These are phyloP conservation scores for Hypoxylon rubiginosum DNA, from an alignment of 2,329 filamentous ascomycete genomes.

Conservation along the genomic window DNA sequence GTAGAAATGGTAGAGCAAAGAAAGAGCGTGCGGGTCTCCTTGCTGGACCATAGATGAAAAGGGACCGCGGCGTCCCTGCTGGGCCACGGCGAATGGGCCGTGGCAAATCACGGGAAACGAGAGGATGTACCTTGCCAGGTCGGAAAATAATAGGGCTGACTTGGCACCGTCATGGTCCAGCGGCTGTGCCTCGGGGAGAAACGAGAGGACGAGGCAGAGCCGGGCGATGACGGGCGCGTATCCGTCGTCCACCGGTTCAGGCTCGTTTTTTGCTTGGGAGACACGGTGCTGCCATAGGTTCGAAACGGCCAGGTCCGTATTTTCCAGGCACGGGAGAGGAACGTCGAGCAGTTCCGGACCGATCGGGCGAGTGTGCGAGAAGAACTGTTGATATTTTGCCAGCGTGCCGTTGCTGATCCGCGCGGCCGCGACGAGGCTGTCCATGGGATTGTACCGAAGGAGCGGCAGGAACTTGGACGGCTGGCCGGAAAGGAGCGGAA, in stretches of 20 bases:
- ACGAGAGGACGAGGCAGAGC: neutral
- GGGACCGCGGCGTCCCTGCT: neutral
- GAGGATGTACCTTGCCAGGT: constrained; percentile 20
- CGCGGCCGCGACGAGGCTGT: neutral
- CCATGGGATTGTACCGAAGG: neutral
- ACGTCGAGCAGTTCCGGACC: constrained; percentile 9
- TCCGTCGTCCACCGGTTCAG: neutral
- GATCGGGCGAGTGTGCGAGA: constrained; percentile 28
- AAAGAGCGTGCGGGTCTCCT: neutral
- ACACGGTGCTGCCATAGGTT: neutral
- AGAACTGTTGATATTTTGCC: constrained; percentile 22
- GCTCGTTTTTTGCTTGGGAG: neutral
- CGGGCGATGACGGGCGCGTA: neutral
- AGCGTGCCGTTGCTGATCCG: constrained; percentile 13
- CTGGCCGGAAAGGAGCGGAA: constrained; percentile 24
- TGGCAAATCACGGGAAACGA: constrained; percentile 23
- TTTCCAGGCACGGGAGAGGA: neutral
- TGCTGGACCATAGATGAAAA: neutral
- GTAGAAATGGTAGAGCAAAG: neutral
- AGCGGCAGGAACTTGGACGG: neutral
- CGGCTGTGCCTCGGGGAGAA: neutral
- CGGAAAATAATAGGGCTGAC: neutral
- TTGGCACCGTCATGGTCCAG: neutral
- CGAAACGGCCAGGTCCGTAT: neutral
- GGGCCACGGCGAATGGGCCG: constrained; percentile 11